These are phyloP conservation scores for Metschnikowia santaceciliae DNA, from an alignment of 805 yeast species.

Conservation along the genomic window DNA sequence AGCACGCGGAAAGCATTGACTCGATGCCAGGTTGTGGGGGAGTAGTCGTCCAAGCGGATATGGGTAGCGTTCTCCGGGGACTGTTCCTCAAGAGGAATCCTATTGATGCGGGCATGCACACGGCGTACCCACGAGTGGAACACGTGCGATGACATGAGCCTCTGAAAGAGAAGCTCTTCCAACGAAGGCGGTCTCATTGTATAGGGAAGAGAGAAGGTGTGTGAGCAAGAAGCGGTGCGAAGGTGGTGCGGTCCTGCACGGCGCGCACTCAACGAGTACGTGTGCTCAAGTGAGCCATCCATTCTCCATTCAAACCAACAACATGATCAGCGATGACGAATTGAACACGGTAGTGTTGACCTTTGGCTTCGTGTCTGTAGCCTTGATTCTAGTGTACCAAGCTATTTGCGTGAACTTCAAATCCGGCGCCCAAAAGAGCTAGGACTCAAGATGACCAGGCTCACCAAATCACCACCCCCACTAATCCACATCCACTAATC, in stretches of 20 bases:
- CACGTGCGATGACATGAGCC: slow-evolving; percentile 52
- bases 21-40: slow-evolving; percentile 54
- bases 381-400: slow-evolving; percentile 70
- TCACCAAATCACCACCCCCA: too few relatives aligned
- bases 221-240: background rate
- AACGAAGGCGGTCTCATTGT: slow-evolving; percentile 12
- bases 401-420: slow-evolving; percentile 50
- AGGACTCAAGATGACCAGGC: background rate
- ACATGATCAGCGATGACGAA: slow-evolving; percentile 82
- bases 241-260: background rate
- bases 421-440: slow-evolving; percentile 3
- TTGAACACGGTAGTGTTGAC: slow-evolving; percentile 67
- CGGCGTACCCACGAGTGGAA: slow-evolving; percentile 62
- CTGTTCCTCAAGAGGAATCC: slow-evolving; percentile 44
- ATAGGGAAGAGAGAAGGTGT: background rate
- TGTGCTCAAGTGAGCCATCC: background rate
- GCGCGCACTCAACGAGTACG: slow-evolving; percentile 4
- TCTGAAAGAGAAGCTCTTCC: slow-evolving; percentile 25
- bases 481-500: too few relatives aligned
- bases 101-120: slow-evolving; percentile 61
- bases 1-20: slow-evolving; percentile 56
- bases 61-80: slow-evolving; percentile 19
- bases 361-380: slow-evolving; percentile 70
- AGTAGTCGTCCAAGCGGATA: slow-evolving; percentile 26
- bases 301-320: background rate